phyloP scores from a whole-genome alignment of 2,329 filamentous ascomycete genomes.

The Aspergillus novofumigatus region DNA sequence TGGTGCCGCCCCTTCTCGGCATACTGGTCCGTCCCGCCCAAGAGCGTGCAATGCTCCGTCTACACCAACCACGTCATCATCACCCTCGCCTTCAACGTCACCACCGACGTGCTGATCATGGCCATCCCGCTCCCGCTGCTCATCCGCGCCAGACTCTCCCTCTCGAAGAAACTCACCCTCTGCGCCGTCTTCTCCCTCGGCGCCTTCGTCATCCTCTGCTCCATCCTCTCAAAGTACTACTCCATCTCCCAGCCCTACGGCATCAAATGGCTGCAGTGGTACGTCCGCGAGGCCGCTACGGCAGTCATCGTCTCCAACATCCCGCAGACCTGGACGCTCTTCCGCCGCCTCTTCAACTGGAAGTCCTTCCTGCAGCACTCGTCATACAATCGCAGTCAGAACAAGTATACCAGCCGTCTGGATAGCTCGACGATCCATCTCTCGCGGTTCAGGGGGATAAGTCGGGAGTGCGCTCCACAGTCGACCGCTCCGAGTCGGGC shows the following conservation, averaged over 20 bases:
- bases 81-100: conserved; percentile 46
- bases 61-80: conserved; percentile 48
- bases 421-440: conserved; percentile 10
- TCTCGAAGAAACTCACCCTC: conserved; percentile 50
- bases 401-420: conserved; percentile 5
- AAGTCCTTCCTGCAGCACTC: conserved; percentile 25
- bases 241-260: conserved; percentile 56
- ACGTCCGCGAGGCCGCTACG: conserved; percentile 56
- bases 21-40: conserved; percentile 51
- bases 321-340: conserved; percentile 56
- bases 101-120: conserved; percentile 45
- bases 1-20: conserved; percentile 53
- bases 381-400: conserved; percentile 8
- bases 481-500: conserved; percentile 7
- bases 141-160: conserved; percentile 37
- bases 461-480: conserved; percentile 2
- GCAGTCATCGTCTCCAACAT: conserved; percentile 59
- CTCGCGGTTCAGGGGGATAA: conserved; percentile 11
- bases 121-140: conserved; percentile 46
- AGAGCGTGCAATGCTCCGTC: conserved; percentile 42
- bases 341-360: conserved; percentile 45
- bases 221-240: conserved; percentile 59
- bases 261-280: conserved; percentile 56
- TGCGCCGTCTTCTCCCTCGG: conserved; percentile 56
- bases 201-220: conserved; percentile 53